Evolutionary conservation across 1,139 yeast species (phyloP).

Genomic region (Komagataea norvegica): DNA sequence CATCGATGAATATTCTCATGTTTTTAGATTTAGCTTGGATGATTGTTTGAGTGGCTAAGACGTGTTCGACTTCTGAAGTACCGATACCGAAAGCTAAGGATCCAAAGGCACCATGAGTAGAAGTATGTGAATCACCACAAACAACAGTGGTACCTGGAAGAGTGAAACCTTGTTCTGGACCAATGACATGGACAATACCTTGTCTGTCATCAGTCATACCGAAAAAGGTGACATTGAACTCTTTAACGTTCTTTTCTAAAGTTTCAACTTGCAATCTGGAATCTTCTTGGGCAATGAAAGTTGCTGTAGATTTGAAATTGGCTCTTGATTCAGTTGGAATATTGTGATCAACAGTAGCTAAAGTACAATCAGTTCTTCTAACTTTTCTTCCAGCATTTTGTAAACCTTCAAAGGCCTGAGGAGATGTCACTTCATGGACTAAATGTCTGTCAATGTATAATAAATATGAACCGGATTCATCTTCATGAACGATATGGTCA

Average conservation of each 20-base stretch:
- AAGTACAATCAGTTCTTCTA: conserved; percentile 89
- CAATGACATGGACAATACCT: conserved; percentile 97
- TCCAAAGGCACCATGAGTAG: conserved; percentile 98
- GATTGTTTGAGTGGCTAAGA: conserved; percentile 92
- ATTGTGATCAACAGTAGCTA: conserved; percentile 97
- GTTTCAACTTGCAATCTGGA: conserved; percentile 90
- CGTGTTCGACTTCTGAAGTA: conserved; percentile 98
- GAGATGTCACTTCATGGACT: conserved; percentile 97
- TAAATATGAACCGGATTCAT: conserved; percentile 80
- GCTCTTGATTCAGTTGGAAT: conserved; percentile 88
- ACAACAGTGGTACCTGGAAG: conserved; percentile 98
- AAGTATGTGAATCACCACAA: conserved; percentile 97
- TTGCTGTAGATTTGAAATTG: conserved; percentile 63
- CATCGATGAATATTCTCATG: conserved; percentile 84
- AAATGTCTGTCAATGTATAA: conserved; percentile 93
- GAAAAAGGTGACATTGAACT: conserved; percentile 82
- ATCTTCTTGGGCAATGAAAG: conserved; percentile 88
- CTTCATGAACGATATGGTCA: conserved; percentile 88
- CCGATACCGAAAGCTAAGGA: conserved; percentile 98
- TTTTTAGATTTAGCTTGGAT: conserved; percentile 93
- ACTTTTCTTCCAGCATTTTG: conserved; percentile 81
- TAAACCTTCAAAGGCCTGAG: conserved; percentile 97
- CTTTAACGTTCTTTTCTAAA: conserved; percentile 85
- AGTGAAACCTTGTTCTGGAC: conserved; percentile 98
- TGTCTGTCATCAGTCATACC: conserved; percentile 94